These are phyloP conservation scores for Fraxinus ornus DNA, from an alignment of 305 asterid species.

Conservation along the genomic window DNA sequence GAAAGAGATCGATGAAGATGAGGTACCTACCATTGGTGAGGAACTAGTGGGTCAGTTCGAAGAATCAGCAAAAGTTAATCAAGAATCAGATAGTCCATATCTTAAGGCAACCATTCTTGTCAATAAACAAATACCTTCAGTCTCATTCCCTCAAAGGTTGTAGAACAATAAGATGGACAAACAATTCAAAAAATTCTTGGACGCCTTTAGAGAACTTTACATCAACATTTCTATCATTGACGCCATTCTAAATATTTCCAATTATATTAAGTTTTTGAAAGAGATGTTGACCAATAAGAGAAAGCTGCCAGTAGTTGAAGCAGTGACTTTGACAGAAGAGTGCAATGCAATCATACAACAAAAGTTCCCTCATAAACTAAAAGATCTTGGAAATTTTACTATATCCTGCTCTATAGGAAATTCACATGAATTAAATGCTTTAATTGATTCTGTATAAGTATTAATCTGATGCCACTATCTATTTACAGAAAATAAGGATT, in stretches of 20 bases:
- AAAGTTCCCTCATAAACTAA: not conserved
- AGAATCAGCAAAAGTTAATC: too few species aligned
- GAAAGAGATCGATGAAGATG: not conserved
- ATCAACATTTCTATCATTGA: not conserved
- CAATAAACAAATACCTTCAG: too few species aligned
- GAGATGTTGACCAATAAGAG: not conserved
- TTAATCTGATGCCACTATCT: not conserved
- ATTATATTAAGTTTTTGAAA: not conserved
- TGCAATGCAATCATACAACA: not conserved
- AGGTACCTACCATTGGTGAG: too few species aligned
- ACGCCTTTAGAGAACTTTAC: not conserved
- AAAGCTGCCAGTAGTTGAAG: not conserved
- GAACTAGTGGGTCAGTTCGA: too few species aligned
- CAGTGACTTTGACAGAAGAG: not conserved
- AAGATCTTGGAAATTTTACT: not conserved
- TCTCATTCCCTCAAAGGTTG: not conserved
- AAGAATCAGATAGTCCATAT: too few species aligned
- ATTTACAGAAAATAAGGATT: not conserved
- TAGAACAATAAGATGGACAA: not conserved
- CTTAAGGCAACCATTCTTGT: too few species aligned
- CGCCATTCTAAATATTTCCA: not conserved
- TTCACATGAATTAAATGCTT: not conserved
- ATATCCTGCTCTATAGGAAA: not conserved
- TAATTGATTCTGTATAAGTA: not conserved
- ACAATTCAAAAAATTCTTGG: too few species aligned